Evolutionary conservation across 2,329 filamentous ascomycete genomes (phyloP).

Genomic region (Scytalidium sp.): DNA sequence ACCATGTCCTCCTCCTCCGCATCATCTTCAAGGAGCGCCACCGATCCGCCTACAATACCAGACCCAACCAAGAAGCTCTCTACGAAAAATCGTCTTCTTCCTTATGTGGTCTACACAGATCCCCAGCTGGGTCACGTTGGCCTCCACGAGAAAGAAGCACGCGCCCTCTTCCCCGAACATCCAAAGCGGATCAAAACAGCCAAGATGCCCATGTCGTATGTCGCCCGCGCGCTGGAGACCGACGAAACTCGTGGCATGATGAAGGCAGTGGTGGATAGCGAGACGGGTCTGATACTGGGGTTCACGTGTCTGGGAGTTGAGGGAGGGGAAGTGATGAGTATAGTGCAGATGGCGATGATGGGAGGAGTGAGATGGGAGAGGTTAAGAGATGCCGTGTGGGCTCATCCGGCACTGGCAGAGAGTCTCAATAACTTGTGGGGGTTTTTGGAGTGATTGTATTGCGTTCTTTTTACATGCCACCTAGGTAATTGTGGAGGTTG

Average conservation of each 20-base stretch:
- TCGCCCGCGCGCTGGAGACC: constrained; percentile 48
- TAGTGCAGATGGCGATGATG: constrained; percentile 52
- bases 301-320: constrained; percentile 50
- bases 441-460: constrained; percentile 36
- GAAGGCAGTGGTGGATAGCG: constrained; percentile 47
- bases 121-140: constrained; percentile 52
- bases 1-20: constrained; percentile 14
- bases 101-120: constrained; percentile 51
- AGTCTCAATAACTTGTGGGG: constrained; percentile 49
- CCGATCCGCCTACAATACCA: constrained; percentile 18
- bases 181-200: constrained; percentile 35
- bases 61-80: constrained; percentile 20
- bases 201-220: constrained; percentile 49
- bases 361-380: constrained; percentile 42
- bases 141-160: constrained; percentile 39
- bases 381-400: constrained; percentile 44
- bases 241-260: constrained; percentile 49
- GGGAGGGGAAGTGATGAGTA: constrained; percentile 50
- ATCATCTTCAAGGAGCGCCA: not conserved
- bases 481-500: too few relatives aligned
- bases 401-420: constrained; percentile 49
- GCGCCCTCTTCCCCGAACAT: constrained; percentile 17
- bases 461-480: too few relatives aligned
- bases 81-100: constrained; percentile 33
- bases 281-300: constrained; percentile 46